Base-by-base conservation (phyloP, 2,329 filamentous ascomycete species). In the Aspergillus puulaauensis region DNA sequence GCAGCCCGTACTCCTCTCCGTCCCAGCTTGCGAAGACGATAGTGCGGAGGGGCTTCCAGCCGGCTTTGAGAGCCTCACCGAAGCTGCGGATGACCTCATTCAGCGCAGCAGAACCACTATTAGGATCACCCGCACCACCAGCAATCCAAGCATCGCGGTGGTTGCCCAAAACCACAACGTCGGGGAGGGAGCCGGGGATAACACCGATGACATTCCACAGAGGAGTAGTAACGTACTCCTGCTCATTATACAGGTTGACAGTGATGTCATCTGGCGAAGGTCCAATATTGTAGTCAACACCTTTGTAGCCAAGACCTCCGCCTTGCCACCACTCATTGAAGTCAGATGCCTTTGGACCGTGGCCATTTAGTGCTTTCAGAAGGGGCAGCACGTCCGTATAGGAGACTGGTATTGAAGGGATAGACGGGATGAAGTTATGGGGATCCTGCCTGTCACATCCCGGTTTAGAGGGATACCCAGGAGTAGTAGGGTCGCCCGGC, bases 131-230 rank as follows among this genome's bases (percentile, higher is more conserved):
- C 15, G 90, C 90, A 23, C 91, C 90, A n/a, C 91, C 91, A 19
- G 88, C 87, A 67, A 93, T 88, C 91, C 91, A 96, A 0, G 93
- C 90, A 74, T 96, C 92, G 35, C 92, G 86, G 70, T 96, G 93
- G 69, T 96, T 96, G n/a, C 93, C 92, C 33, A 98, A 78, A 3
- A 99, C 83, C 46, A 99, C 81, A 1, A 96, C 91, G 66, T 96
- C 87, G 0, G 86, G 80, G 37, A 95, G 86, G 0, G 89, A 90
- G 9, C 93, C 95, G 67, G 96, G 96, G 72, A 99, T 90, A 46
- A 95, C 81, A 45, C 93, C 93, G 63, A 98, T 93, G 2, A 95
- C 90, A 70, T 99, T 89, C 92, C 92, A 96, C 52, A 93, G 79
- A 4, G 90, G 89, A 0, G 89, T 95, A 1, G 84, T 93, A 14